Evolutionary conservation across 441 rosid species (phyloP), one percentile per base, ranked within the genome.

Genomic region (Melastoma candidum): DNA sequence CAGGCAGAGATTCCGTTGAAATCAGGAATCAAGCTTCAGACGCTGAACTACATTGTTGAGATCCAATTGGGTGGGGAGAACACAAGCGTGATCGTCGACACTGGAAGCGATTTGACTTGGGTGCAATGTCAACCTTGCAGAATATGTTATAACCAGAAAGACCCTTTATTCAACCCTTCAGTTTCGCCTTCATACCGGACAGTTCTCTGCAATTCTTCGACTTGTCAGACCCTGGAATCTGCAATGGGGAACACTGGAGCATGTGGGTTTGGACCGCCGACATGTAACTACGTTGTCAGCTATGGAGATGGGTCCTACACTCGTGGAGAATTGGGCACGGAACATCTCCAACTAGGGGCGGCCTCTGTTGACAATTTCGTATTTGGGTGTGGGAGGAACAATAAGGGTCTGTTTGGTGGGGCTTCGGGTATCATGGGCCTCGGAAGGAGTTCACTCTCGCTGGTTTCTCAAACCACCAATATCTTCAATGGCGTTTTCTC

Each of bases 81-180:
- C 41, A 69, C 79, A 82, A 81, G 72, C 26, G 77, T 85, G 36
- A 85, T 92, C 27, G 90, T 82, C 11, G 97, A 92, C 60, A 92
- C 95, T 0, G 98, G 98, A 54, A 92, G 98, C 53, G 98, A 92
- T 62, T 73, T 92, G 68, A 88, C 92, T 3, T 92, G 97, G 98
- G 85, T 92, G 48, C 98, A 88, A 59, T 92, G 98, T 70, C 84
- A 72, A 41, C 97, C 98, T 27, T 92, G 98, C 65, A 76, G 52
- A 51, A 62, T 56, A 6, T 88, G 98, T 65, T 82, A 84, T 68
- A 71, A 63, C 59, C 98, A 92, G 58, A 67, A 76, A 53, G 96
- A 76, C 52, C 87, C 96, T 59, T 49, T 88, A 39, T 88, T 82
- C 60, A 71, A 78, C 51, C 86, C 98, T 52, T 75, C 86, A 13